Conservation (phyloP, 768 basidiomycete genomes). For the Mycena haematopus region DNA sequence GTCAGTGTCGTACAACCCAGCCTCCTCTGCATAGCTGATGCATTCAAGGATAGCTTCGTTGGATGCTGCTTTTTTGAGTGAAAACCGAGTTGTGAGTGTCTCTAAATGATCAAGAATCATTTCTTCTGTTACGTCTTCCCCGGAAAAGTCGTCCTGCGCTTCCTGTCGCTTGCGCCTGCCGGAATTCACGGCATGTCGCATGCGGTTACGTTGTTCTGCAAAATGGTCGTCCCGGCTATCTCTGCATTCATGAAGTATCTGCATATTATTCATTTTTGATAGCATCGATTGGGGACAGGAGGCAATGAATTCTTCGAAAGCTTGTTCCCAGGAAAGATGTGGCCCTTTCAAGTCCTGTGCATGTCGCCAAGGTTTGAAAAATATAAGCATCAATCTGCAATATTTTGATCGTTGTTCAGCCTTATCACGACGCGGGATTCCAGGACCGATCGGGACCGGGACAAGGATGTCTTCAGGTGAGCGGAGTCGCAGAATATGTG, state of each 20-base stretch:
- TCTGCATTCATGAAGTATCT: background rate
- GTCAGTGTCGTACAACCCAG: constrained; percentile 11
- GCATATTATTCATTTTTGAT: constrained; percentile 1
- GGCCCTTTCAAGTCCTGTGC: constrained; percentile 28
- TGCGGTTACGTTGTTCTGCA: background rate
- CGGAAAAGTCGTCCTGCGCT: background rate
- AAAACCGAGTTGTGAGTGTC: constrained; percentile 6
- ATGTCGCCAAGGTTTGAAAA: constrained; percentile 51
- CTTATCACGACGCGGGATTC: constrained; percentile 40
- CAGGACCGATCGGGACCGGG: constrained; percentile 32
- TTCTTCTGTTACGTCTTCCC: constrained; percentile 12
- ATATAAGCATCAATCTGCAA: constrained; percentile 22
- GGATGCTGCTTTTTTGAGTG: background rate
- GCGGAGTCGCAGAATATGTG: constrained; percentile 30
- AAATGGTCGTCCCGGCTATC: no score
- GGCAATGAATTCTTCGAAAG: background rate
- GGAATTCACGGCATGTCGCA: background rate
- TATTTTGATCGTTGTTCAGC: constrained; percentile 30
- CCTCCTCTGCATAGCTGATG: constrained; percentile 15
- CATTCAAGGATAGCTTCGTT: constrained; percentile 17
- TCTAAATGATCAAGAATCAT: constrained; percentile 31
- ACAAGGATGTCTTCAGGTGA: background rate
- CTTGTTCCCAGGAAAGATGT: background rate
- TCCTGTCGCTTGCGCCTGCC: background rate
- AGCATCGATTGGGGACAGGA: background rate